Evolutionary conservation across 805 yeast species (phyloP), one percentile per base, ranked within the genome.

Genomic region (Metschnikowia santaceciliae): DNA sequence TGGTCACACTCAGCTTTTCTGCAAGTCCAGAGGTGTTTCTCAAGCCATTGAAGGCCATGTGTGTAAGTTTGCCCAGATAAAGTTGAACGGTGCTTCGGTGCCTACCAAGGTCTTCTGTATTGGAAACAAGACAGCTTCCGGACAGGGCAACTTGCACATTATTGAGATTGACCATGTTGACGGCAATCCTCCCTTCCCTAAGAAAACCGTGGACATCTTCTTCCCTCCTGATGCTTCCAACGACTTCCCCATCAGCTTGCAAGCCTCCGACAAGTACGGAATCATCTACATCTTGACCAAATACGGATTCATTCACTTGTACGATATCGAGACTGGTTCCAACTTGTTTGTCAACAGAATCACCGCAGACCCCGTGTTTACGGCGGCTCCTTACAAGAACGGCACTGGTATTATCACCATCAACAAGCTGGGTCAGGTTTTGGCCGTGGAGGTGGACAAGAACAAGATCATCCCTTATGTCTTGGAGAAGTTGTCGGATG

Each of bases 1-100:
- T 33, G 99, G 99, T 66, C 95, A 89, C 71, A 88, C 92, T 67
- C 99, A 94, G 75, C 81, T 94, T 55, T 94, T 76, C 72, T 87
- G 96, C 53, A 87, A 86, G 67, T 82, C 85, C 48, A 84, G 98
- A 72, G 87, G 88, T 65, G 88, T 92, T 37, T 91, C 97, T 13
- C 99, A 94, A 74, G 91, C 96, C 19, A 89, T 94, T 61, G 98
- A 94, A 65, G 99, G 99, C 62, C 99, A 94, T 70, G 98, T 95
- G 50, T 94, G 96, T 53, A 82, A 83, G 39, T 94, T 94, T 72
- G 90, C 96, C 49, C 76, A 78, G 53, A 74, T 94, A 56, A 78
- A 82, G 54, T 76, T 92, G 60, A 86, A 82, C 47, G 90, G 90
- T 49, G 88, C 91, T 37, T 61, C 82, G 30, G 71, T 70, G 42